Base-by-base conservation (phyloP, 169 alveolate genomes). In the Plasmodium falciparum region DNA sequence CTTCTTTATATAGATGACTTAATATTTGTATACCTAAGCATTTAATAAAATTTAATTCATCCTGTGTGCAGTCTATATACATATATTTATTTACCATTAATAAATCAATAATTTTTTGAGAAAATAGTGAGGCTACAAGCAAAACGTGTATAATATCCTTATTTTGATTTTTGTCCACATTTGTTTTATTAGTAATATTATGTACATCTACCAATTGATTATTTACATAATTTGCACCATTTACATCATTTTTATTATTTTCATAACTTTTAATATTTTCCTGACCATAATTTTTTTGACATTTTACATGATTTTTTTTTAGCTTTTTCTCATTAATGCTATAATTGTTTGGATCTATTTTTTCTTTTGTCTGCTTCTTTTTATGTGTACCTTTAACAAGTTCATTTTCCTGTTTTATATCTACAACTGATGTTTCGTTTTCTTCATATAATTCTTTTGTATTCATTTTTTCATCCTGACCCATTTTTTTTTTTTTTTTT, bases 81-180 rank as follows among this genome's bases (percentile, higher is more conserved):
- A 58, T 71, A 49, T 45, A 86, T 11, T 74, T 49, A 70, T 86
- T 86, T 1, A 72, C 47, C 20, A 20, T 86, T 29, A 86, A 56
- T 15, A 70, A 26, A 24, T 70, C 71, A 1, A 86, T 47, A n/a
- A 86, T 72, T 39, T 86, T 86, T 62, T 58, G 86, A 11, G 80
- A 2, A 72, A 72, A 86, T 65, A 70, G 11, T 26, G 88, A 72
- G 13, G 88, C 86, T 65, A 86, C 74, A 1, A 72, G 33, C 22
- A 86, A 56, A 13, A 86, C 76, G 56, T 70, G 86, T 13, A 72
- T 86, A 5, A 71, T 86, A 62, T 86, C 88, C 47, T 83, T 83
- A 69, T 83, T 83, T 43, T 52, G 74, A 5, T 29, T 17, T 69
- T 83, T 39, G 1, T 39, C 22, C 22, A 8, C 3, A 20, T 2